A percentile compares a stretch with the other conserved stretches of the same genome.
Conservation (phyloP, 345 rosid species). For the Jatropha curcas region DNA sequence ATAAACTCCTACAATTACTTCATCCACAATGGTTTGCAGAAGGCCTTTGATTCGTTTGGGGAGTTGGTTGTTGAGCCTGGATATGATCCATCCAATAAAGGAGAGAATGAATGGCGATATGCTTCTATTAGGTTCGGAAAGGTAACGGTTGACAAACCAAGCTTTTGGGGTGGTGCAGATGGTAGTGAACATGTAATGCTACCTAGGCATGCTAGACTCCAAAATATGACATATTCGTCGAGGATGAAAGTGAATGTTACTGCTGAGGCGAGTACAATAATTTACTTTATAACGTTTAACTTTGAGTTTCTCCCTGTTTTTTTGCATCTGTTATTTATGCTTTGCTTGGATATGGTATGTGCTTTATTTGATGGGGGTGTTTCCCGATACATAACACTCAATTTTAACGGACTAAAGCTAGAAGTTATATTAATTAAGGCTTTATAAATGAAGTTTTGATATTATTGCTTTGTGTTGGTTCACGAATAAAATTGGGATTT, state of each 20-base stretch:
- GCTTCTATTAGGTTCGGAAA: slow-evolving; percentile 66
- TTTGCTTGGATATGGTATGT: background rate
- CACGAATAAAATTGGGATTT: too few species aligned
- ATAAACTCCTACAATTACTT: slow-evolving; percentile 76
- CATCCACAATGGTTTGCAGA: slow-evolving; percentile 62
- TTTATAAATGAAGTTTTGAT: too few species aligned
- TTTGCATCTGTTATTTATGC: background rate
- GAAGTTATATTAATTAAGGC: too few species aligned
- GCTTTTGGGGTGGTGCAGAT: slow-evolving; percentile 42
- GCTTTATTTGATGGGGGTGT: background rate
- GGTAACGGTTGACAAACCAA: slow-evolving; percentile 58
- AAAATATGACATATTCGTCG: slow-evolving; percentile 86
- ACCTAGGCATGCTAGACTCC: slow-evolving; percentile 83
- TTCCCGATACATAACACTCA: background rate
- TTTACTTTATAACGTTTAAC: too few species aligned
- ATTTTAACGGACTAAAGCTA: too few species aligned
- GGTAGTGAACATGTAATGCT: slow-evolving; percentile 46
- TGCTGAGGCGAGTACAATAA: slow-evolving; percentile 54
- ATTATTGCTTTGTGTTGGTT: background rate
- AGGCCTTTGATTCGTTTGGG: slow-evolving; percentile 59
- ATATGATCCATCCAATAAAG: slow-evolving; percentile 66
- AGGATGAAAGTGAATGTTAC: slow-evolving; percentile 62
- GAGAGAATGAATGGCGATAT: slow-evolving; percentile 57
- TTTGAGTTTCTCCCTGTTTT: background rate
- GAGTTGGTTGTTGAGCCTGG: slow-evolving; percentile 66